phyloP scores from a whole-genome alignment of 169 alveolate species.

The Plasmodium knowlesi region DNA sequence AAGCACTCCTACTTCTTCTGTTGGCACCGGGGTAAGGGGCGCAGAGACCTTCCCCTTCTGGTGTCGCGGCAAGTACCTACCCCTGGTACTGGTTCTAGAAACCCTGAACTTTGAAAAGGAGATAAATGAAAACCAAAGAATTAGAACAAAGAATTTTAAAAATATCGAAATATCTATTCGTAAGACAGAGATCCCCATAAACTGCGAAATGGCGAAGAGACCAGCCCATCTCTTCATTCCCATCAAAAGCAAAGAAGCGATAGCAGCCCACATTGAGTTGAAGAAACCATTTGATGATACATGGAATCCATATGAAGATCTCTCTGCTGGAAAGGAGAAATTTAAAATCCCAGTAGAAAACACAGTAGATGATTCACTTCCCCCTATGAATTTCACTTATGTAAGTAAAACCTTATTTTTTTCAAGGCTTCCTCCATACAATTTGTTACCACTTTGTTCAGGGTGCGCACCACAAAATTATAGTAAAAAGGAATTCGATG shows the following conservation, averaged over 20 bases:
- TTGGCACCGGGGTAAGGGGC: not conserved
- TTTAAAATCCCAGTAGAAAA: slow-evolving; percentile 84
- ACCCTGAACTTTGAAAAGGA: slow-evolving; percentile 57
- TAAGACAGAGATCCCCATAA: slow-evolving; percentile 67
- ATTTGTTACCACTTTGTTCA: slow-evolving; percentile 81
- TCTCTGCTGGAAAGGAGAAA: slow-evolving; percentile 84
- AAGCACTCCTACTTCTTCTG: not conserved
- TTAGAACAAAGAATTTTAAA: slow-evolving; percentile 52
- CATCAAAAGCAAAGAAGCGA: slow-evolving; percentile 78
- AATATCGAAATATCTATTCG: slow-evolving; percentile 25
- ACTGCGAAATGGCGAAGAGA: slow-evolving; percentile 82
- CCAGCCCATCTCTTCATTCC: slow-evolving; percentile 83
- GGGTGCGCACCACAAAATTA: slow-evolving; percentile 81
- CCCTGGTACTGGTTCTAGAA: slow-evolving; percentile 33
- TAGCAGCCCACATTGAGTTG: slow-evolving; percentile 81
- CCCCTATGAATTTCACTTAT: slow-evolving; percentile 86
- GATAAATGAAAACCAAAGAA: slow-evolving; percentile 22
- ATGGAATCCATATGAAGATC: slow-evolving; percentile 87
- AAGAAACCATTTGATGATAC: slow-evolving; percentile 78
- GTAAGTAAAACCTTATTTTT: slow-evolving; percentile 77
- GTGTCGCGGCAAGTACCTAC: slow-evolving; percentile 59
- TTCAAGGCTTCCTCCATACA: slow-evolving; percentile 80
- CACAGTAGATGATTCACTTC: slow-evolving; percentile 80
- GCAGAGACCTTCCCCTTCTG: slow-evolving; percentile 22
- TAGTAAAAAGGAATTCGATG: slow-evolving; percentile 70